Percentiles rank a stretch among this genome's conserved stretches.
phyloP scores from a whole-genome alignment of 106 monocot genomes.

The Dioscorea dumetorum region DNA sequence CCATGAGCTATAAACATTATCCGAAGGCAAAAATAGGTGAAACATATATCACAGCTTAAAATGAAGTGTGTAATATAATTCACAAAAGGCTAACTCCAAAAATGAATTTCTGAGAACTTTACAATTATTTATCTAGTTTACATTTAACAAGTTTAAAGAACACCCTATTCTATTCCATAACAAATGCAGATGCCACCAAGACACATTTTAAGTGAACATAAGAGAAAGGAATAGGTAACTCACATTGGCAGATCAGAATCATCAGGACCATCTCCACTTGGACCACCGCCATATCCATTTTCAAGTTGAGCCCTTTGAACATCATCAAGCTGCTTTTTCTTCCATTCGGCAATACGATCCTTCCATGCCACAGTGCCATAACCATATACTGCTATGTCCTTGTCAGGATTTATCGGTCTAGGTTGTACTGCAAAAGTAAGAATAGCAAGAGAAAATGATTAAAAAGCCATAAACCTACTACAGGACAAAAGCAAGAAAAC shows the following conservation, averaged over 20 bases:
- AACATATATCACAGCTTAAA: no score
- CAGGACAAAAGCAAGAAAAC: not conserved
- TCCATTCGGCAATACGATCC: conserved; percentile 52
- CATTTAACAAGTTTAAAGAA: no score
- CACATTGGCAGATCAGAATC: conserved; percentile 57
- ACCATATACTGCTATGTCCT: conserved; percentile 63
- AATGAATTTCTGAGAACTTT: no score
- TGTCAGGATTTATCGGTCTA: conserved; percentile 57
- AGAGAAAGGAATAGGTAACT: not conserved
- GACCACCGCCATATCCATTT: conserved; percentile 13
- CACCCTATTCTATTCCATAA: no score
- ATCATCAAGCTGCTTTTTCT: conserved; percentile 25
- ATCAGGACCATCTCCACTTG: conserved; percentile 21
- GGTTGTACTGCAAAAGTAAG: conserved; percentile 28
- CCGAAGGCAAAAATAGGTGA: no score
- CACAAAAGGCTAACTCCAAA: no score
- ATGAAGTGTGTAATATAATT: no score
- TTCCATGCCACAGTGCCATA: conserved; percentile 84
- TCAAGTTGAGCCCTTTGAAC: conserved; percentile 14
- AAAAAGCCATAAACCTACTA: not conserved
- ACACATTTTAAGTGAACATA: no score
- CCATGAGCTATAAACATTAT: no score
- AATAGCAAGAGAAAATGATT: not conserved
- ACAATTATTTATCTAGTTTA: no score
- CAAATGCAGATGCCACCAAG: no score